Base-by-base conservation (phyloP, 768 basidiomycete genomes). In the Candolleomyces eurysporus region DNA sequence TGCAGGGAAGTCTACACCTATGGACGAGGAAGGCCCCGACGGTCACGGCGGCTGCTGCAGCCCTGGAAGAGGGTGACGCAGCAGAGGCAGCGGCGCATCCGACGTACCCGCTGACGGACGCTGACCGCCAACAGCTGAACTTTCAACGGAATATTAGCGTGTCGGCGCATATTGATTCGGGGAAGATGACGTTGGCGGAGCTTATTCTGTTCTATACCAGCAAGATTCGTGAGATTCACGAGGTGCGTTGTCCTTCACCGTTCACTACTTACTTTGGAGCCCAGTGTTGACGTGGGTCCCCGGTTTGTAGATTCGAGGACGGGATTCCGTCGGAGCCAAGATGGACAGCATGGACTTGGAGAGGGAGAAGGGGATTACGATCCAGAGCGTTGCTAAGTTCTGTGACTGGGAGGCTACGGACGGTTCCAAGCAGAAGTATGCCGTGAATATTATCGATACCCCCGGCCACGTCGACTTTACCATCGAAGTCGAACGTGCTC, bases 301-400 rank as follows among this genome's bases (percentile, higher is more conserved):
- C 62, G 31, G 40, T 32, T 45, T 61, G 13, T 67, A 93, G 91
- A 94, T 96, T 63, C 84, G 97, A 62, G 97, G 97, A 48, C 84
- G 91, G 58, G 97, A 99, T 73, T 88, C 89, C 31, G 95, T 98
- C 19, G 97, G 97, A 57, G 97, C 97, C 8, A 99, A 99, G 80
- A 99, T 99, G 97, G 97, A 99, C 75, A 93, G 90, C 67, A 99
- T 99, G 97, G 97, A 99, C 64, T 80, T 99, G 4, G 97, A 99
- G 73, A 83, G 96, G 51, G 97, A 98, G 76, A 98, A 99, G 78
- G 97, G 97, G 43, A 99, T 99, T 68, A 99, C 97, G 39, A 99
- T 99, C 64, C 97, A 99, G 75, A 95, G 92, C 68, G 97, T 96
- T 4, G 97, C 97, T 1, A 98, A 97, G 0, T 99, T 96, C 75